phyloP scores from a whole-genome alignment of 2,329 filamentous ascomycete species.

The Claviceps digitariae region DNA sequence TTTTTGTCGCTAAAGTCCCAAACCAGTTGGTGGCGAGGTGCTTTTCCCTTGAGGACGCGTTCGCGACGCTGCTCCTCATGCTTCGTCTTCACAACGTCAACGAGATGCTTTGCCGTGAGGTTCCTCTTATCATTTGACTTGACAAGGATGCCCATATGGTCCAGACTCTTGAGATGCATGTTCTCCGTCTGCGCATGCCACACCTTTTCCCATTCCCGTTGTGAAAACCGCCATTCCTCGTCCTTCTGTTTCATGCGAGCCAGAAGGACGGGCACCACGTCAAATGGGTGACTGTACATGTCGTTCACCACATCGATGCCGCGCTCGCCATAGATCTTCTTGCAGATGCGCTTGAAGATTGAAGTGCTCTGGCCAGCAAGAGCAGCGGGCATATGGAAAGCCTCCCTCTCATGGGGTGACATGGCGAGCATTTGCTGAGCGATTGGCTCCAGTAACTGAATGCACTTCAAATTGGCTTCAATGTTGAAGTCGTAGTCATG shows the following conservation, averaged over 20 bases:
- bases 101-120: constrained; percentile 78
- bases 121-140: constrained; percentile 84
- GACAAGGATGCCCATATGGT: constrained; percentile 87
- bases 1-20: constrained; percentile 62
- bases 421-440: constrained; percentile 80
- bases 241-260: constrained; percentile 88
- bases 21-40: constrained; percentile 58
- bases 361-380: constrained; percentile 89
- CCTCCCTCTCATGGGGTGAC: constrained; percentile 54
- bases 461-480: constrained; percentile 85
- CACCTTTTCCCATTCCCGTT: constrained; percentile 97
- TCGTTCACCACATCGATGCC: constrained; percentile 77
- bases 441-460: constrained; percentile 89
- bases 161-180: constrained; percentile 90
- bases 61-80: constrained; percentile 78
- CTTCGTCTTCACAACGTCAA: constrained; percentile 82
- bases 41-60: constrained; percentile 46
- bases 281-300: constrained; percentile 71
- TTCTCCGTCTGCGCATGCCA: constrained; percentile 93
- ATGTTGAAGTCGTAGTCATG: constrained; percentile 99
- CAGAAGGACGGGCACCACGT: constrained; percentile 78
- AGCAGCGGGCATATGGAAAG: constrained; percentile 67
- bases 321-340: constrained; percentile 90
- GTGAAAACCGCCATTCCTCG: constrained; percentile 94
- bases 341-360: constrained; percentile 92